Conservation (phyloP, 2,329 filamentous ascomycete genomes). For the Aspergillus tamarii region DNA sequence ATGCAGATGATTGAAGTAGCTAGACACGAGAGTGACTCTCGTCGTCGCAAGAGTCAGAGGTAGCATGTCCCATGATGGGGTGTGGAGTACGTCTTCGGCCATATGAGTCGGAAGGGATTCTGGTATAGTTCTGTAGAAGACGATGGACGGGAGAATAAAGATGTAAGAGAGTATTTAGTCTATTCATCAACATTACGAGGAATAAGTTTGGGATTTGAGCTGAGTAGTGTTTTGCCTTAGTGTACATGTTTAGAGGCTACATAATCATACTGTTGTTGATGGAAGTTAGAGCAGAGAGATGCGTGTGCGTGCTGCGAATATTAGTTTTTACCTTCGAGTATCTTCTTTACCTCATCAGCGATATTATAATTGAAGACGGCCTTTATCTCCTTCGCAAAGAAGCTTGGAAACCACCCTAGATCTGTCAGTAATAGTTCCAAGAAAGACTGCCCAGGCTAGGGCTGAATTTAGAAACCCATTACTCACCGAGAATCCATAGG, state of each 20-base stretch:
- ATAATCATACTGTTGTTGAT: background rate
- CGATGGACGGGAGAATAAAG: background rate
- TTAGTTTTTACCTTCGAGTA: slow-evolving; percentile 8
- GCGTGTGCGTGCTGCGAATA: background rate
- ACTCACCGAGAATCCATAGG: slow-evolving; percentile 41
- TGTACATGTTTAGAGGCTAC: background rate
- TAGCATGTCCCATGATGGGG: background rate
- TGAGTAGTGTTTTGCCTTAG: background rate
- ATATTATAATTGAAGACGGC: slow-evolving; percentile 31
- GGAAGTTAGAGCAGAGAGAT: background rate
- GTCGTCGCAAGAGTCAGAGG: background rate
- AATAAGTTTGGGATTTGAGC: background rate
- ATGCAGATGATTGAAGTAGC: too few relatives aligned
- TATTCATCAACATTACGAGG: background rate
- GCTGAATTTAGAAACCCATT: background rate
- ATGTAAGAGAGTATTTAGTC: background rate
- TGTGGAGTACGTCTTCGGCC: background rate
- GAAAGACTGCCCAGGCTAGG: background rate
- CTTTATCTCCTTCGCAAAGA: slow-evolving; percentile 20
- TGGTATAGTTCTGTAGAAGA: background rate
- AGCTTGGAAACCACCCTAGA: slow-evolving; percentile 28
- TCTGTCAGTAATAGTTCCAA: slow-evolving; percentile 8
- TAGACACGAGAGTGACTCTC: too few relatives aligned
- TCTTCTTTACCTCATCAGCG: slow-evolving; percentile 23
- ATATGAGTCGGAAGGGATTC: background rate